A percentile compares a stretch with the other conserved stretches of the same genome.
These are phyloP conservation scores for Eimeria sp. DNA, from an alignment of 169 alveolate species.

Conservation along the genomic window DNA sequence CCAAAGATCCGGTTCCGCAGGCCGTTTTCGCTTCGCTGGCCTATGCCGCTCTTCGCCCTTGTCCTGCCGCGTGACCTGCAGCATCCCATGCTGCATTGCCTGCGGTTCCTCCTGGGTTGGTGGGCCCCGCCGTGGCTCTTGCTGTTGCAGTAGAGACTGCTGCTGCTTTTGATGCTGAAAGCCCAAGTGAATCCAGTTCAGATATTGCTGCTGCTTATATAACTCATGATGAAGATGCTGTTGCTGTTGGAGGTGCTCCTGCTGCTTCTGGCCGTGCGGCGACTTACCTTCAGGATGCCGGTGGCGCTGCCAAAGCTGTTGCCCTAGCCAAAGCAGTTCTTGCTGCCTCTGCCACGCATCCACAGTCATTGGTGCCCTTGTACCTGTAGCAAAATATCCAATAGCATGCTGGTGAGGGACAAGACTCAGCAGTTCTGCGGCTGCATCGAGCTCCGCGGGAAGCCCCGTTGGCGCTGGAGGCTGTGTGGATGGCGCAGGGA, in stretches of 20 bases:
- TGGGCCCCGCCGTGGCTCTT: not conserved
- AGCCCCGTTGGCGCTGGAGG: not conserved
- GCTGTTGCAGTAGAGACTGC: not conserved
- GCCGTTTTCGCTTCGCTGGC: no score
- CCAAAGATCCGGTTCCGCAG: no score
- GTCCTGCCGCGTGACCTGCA: not conserved
- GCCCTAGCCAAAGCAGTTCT: not conserved
- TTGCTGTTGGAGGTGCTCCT: not conserved
- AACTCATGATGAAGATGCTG: not conserved
- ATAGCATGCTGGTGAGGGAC: not conserved
- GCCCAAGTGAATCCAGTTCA: not conserved
- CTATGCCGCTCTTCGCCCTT: not conserved
- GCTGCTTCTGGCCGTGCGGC: not conserved
- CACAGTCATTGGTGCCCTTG: not conserved
- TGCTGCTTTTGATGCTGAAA: not conserved
- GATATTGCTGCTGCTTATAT: not conserved
- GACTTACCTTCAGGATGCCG: not conserved
- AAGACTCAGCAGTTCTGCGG: not conserved
- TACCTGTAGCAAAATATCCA: not conserved
- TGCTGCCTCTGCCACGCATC: not conserved
- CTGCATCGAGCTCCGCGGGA: not conserved
- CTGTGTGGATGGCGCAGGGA: not conserved
- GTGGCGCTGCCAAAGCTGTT: not conserved
- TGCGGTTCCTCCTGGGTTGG: not conserved
- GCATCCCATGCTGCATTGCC: not conserved